Base-by-base conservation (phyloP, 805 yeast species). In the Candida incommunis region DNA sequence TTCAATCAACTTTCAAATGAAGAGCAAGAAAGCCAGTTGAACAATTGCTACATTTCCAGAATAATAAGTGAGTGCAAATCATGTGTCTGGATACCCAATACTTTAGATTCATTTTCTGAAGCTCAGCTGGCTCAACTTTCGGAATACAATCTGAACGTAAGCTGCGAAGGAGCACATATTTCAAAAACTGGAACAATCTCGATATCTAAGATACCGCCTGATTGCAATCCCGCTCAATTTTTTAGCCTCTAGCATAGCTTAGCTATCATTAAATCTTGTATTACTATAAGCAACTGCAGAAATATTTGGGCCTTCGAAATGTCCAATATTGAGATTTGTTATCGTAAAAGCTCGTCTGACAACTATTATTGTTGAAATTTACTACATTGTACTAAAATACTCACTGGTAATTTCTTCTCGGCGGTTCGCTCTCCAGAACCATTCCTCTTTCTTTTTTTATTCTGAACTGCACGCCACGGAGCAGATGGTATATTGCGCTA, bases 381-480 rank as follows among this genome's bases (percentile, higher is more conserved):
- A n/a, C n/a, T n/a, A n/a, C n/a, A n/a, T n/a, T n/a, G n/a, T n/a
- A n/a, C n/a, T n/a, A n/a, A n/a, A n/a, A n/a, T n/a, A n/a, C n/a
- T 25, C 13, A 25, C 27, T 25, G 7, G 27, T 31, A 31, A 5
- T 16, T 5, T 31, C 37, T 31, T n/a, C 18, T 11, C 5, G 37
- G 37, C 4, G 37, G 18, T 31, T 31, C 20, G 5, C n/a, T 16
- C 11, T 11, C 18, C 37, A 31, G 4, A 11, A 4, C 18, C 37
- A 65, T 45, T 0, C 83, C 84, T 42, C 62, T 64, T 26, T 61
- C 59, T 56, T 83, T 92, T 56, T 75, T 75, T 25, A 80, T 60
- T 48, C 69, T 66, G 54, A 74, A 73, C 62, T 84, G 94, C 40
- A 72, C 70, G 48, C 80, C 70, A 41, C 70, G 69, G 49, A 83